Evolutionary conservation across 306 rosid species (phyloP), one percentile per base, ranked within the genome.

Genomic region (Vigna mungo): DNA sequence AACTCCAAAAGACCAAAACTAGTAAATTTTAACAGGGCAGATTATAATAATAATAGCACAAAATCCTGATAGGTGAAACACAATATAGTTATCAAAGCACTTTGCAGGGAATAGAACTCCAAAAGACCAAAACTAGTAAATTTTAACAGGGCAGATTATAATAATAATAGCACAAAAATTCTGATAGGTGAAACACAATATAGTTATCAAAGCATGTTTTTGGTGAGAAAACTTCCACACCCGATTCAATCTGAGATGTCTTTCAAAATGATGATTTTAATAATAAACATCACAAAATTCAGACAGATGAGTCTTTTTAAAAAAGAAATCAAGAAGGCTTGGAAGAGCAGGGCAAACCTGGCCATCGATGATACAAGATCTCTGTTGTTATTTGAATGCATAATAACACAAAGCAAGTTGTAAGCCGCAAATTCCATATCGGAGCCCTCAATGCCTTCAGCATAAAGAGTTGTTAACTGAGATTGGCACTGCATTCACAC

Each of bases 381-480:
- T 86, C 98, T 89, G 83, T 86, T 80, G 85, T 92, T 92, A 81
- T 86, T 96, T 52, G 99, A 91, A 86, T 96, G 97, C 87, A 96
- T 56, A 80, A 96, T 91, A 23, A 89, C 98, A 81, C 97, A 96
- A 27, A 96, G 97, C 82, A 96, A 84, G 91, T 90, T 88, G 92
- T 96, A 96, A 5, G 98, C 99, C 83, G 98, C 86, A 85, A 96
- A 96, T 83, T 96, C 99, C 98, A 96, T 86, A 78, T 85, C 76
- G 27, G 92, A 96, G 64, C 99, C 98, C 83, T 87, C 85, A 80
- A 89, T 91, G 76, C 99, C 99, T 61, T 96, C 99, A 2, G 90
- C 93, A 78, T 96, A 96, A 21, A 96, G 91, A 62, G 89, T 83
- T 83, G 78, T 81, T 78, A 96, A 76, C 89, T 92, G 99, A 63